Base-by-base conservation (phyloP, 108 stramenopile species). In the Stephanodiscus minutulus region DNA sequence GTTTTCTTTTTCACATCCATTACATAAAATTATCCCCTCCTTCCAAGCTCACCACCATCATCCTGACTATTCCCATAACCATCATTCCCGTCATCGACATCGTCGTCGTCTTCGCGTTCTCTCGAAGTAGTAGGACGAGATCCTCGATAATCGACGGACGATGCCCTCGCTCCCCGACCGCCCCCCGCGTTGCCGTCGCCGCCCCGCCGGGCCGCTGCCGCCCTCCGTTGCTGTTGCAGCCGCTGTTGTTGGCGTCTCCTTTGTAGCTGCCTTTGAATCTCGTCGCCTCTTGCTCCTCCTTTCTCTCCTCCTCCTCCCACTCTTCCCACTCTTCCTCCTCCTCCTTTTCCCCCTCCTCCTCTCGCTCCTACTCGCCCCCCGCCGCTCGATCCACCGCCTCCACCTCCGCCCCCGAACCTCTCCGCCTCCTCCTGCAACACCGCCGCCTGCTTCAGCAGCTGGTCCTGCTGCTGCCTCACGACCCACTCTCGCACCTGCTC, bases 401-500 rank as follows among this genome's bases (percentile, higher is more conserved):
- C 22, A 20, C 53, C 53, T 2, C 57, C 29, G 31, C 57, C 17
- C 27, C 59, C 59, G 36, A 60, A 73, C 41, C 60, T 56, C 36
- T 69, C 55, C 21, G 72, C 60, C 53, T 82, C 81, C 62, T 49
- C 64, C 37, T 54, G 31, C 48, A 77, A 36, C 64, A 76, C 63
- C 57, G 63, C 66, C 59, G 61, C 69, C 70, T 55, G 69, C 44
- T 63, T 46, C 37, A 69, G 43, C 59, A 66, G 48, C 48, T 79
- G 78, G 20, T 72, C 66, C 53, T 61, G 31, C 65, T 79, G 77
- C 50, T 79, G 65, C 20, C 59, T 62, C 21, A 59, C 58, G 53
- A 79, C 76, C 75, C 76, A 76, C 17, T 77, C 76, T 27, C 70
- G 61, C 7, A 72, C 75, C 65, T 76, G 60, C 17, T 15, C 48